Percentiles rank a stretch among this genome's conserved stretches.
These are phyloP conservation scores for Wickerhamiella pararugosa DNA, from an alignment of 1,139 yeast genomes.

Conservation along the genomic window DNA sequence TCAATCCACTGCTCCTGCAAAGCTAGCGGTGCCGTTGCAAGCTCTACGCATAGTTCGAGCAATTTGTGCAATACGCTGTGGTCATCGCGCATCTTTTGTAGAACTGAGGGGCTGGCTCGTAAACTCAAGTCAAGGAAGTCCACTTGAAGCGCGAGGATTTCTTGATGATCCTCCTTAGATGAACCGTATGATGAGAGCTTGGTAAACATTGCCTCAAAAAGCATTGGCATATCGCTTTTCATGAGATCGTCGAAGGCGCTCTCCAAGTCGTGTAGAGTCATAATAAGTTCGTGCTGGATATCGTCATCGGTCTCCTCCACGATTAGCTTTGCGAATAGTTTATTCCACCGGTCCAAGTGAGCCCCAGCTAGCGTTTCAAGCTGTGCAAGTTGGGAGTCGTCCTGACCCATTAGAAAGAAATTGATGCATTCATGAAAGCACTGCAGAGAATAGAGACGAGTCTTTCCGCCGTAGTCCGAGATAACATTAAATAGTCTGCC, in stretches of 20 bases:
- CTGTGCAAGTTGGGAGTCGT: slow-evolving; percentile 15
- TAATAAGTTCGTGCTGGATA: slow-evolving; percentile 13
- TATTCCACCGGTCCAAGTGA: slow-evolving; percentile 20
- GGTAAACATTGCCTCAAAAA: slow-evolving; percentile 11
- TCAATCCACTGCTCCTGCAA: slow-evolving; percentile 28
- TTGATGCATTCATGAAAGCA: slow-evolving; percentile 23
- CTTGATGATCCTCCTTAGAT: neutral
- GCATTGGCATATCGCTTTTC: slow-evolving; percentile 12
- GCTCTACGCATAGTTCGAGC: slow-evolving; percentile 11
- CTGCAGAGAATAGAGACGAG: slow-evolving; percentile 17
- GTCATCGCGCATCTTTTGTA: slow-evolving; percentile 5
- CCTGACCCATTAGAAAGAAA: slow-evolving; percentile 23
- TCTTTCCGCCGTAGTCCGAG: slow-evolving; percentile 7
- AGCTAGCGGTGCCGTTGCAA: slow-evolving; percentile 21
- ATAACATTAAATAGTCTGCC: slow-evolving; percentile 8
- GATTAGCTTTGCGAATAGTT: slow-evolving; percentile 15
- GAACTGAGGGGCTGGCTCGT: slow-evolving; percentile 5
- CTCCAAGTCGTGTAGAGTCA: slow-evolving; percentile 20
- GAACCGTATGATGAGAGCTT: neutral
- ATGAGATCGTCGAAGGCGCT: slow-evolving; percentile 19
- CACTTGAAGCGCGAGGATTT: slow-evolving; percentile 9
- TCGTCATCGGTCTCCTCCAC: slow-evolving; percentile 8
- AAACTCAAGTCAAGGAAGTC: slow-evolving; percentile 9
- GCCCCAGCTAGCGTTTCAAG: slow-evolving; percentile 16
- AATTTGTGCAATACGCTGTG: slow-evolving; percentile 8